These are phyloP conservation scores for Tagetes erecta DNA, from an alignment of 129 eudicot genomes.

Conservation along the genomic window DNA sequence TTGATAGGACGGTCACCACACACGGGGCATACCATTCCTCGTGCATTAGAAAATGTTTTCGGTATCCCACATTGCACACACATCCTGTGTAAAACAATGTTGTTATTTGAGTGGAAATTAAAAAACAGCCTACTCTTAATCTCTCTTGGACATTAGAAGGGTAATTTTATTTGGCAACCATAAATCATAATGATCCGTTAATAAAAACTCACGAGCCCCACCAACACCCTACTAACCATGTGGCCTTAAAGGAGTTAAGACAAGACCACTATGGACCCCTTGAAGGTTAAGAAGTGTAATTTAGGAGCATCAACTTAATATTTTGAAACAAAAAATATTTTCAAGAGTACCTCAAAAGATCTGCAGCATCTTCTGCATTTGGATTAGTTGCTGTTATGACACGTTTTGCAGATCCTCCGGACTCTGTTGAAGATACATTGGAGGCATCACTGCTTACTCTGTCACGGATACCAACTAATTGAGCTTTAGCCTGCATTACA, in stretches of 20 bases:
- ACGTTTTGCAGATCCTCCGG: conserved; percentile 59
- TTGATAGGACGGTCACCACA: conserved; percentile 66
- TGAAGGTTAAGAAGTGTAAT: background rate
- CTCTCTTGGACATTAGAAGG: background rate
- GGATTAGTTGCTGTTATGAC: conserved; percentile 79
- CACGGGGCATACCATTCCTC: conserved; percentile 81
- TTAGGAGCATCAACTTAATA: background rate
- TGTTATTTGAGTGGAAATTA: background rate
- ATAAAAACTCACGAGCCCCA: background rate
- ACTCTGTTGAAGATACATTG: conserved; percentile 29
- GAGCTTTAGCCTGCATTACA: conserved; percentile 86
- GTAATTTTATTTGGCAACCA: background rate
- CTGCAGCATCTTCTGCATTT: conserved; percentile 80
- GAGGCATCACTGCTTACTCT: conserved; percentile 86
- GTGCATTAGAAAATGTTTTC: conserved; percentile 69
- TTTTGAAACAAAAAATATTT: background rate
- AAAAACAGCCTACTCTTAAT: background rate
- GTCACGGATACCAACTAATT: conserved; percentile 82
- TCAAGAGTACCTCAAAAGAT: conserved; percentile 61
- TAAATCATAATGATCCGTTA: background rate
- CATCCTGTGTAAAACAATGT: conserved; percentile 53
- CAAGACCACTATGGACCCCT: background rate
- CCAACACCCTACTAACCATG: background rate
- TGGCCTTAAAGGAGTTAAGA: background rate
- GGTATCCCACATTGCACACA: conserved; percentile 94